phyloP scores from a whole-genome alignment of 106 monocot genomes.

The Allium sativum region DNA sequence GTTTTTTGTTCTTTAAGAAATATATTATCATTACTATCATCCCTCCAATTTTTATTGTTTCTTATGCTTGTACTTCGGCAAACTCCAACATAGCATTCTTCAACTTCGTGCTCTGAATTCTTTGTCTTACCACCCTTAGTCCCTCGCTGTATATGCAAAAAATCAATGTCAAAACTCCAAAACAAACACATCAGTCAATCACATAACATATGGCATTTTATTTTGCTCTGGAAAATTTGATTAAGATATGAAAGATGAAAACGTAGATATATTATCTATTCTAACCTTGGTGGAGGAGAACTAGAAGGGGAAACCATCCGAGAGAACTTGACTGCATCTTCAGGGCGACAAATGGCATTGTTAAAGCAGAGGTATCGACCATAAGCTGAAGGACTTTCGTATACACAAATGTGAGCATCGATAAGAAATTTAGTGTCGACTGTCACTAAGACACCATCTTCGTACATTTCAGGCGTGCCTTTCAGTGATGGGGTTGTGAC shows the following conservation, averaged over 20 bases:
- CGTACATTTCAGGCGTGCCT: constrained; percentile 82
- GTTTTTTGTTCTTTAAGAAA: too few species aligned
- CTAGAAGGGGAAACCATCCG: constrained; percentile 31
- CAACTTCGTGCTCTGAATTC: constrained; percentile 57
- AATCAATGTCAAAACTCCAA: too few species aligned
- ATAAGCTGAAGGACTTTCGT: constrained; percentile 44
- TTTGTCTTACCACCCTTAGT: constrained; percentile 28
- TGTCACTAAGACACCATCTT: constrained; percentile 67
- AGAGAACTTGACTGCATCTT: constrained; percentile 62
- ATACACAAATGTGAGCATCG: constrained; percentile 56
- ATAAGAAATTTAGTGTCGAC: constrained; percentile 54
- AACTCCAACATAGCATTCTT: constrained; percentile 57
- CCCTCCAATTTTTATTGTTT: too few species aligned
- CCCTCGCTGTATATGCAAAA: constrained; percentile 31
- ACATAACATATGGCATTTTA: too few species aligned
- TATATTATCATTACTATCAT: too few species aligned
- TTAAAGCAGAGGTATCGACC: constrained; percentile 94
- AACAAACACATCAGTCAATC: too few species aligned
- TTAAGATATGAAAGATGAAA: too few species aligned
- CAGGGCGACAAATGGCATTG: constrained; percentile 39
- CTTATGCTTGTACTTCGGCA: background rate
- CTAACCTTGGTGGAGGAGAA: constrained; percentile 32
- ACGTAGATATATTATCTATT: too few species aligned
- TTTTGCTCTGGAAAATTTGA: too few species aligned
- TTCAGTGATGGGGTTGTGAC: constrained; percentile 43